Evolutionary conservation across 2,329 filamentous ascomycete species (phyloP), one percentile per base, ranked within the genome.

Genomic region (Calonectria crousiana): DNA sequence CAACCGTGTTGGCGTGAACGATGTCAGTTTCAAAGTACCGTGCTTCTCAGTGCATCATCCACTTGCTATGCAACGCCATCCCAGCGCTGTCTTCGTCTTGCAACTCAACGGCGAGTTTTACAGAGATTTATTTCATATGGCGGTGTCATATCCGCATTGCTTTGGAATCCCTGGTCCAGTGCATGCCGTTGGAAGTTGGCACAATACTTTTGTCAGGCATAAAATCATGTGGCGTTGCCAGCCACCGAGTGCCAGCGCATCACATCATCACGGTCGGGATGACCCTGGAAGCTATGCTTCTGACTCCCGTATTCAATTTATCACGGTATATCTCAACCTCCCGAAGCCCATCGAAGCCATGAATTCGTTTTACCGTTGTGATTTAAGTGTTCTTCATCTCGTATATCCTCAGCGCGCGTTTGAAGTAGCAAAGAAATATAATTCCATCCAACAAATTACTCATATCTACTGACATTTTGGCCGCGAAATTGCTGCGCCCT

Each of bases 401-500:
- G 16, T 2, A 73, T 20, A 71, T 76, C 10, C 69, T 76, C 23
- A 60, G 16, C 1, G 74, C 74, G 4, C 72, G 73, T 52, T 77
- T 30, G 32, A 67, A 52, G 76, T 73, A 52, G 52, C 76, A 23
- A 41, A 47, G 18, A 73, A 76, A n/a, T 62, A 41, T 53, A 76
- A 75, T 20, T 73, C 16, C 73, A 8, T 77, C 76, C 11, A 49
- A 68, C 38, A 75, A 76, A 14, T 75, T 77, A 38, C 68, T 76
- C 0, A 60, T 67, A 18, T 69, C 75, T 2, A 71, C 66, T n/a
- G 73, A 77, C 5, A 69, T 62, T 14, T 65, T 75, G 28, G 73
- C 75, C n/a, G 68, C 70, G 3, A 72, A 64, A 14, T 66, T 60
- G 4, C 52, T 76, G n/a, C 60, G 71, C 36, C 76, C 68, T 6